phyloP scores from a whole-genome alignment of 2,329 filamentous ascomycete species.

The Botrytis fragariae region DNA sequence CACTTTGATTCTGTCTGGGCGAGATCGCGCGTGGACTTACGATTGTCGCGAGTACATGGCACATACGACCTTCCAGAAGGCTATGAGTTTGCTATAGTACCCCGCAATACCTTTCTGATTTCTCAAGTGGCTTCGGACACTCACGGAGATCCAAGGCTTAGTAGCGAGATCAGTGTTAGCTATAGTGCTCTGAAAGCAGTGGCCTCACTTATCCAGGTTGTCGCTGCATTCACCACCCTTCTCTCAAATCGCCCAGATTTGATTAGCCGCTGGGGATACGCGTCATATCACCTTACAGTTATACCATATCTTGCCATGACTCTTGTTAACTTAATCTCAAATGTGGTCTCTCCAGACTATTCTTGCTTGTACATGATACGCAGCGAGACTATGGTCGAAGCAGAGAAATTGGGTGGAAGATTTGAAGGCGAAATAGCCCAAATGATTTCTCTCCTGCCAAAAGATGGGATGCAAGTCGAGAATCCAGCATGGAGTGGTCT shows the following conservation, averaged over 20 bases:
- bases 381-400: constrained; percentile 19
- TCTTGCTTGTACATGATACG: constrained; percentile 35
- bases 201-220: constrained; percentile 29
- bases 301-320: constrained; percentile 38
- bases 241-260: constrained; percentile 33
- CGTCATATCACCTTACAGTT: constrained; percentile 36
- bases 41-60: constrained; percentile 1
- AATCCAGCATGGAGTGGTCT: constrained; percentile 3
- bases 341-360: constrained; percentile 35
- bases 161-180: neutral
- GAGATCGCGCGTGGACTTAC: neutral
- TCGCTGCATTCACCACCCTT: constrained; percentile 29
- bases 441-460: neutral
- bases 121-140: neutral
- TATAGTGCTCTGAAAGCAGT: constrained; percentile 19
- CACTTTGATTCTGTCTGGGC: constrained; percentile 4
- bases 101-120: neutral
- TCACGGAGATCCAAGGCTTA: neutral
- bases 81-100: constrained; percentile 7
- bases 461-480: neutral
- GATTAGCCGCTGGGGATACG: constrained; percentile 36
- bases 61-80: constrained; percentile 2
- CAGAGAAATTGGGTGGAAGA: constrained; percentile 8
- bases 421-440: constrained; percentile 16
- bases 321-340: constrained; percentile 34